Percentiles rank a stretch among this genome's conserved stretches.
phyloP scores from a whole-genome alignment of 306 rosid genomes.

The Sindora glabra region DNA sequence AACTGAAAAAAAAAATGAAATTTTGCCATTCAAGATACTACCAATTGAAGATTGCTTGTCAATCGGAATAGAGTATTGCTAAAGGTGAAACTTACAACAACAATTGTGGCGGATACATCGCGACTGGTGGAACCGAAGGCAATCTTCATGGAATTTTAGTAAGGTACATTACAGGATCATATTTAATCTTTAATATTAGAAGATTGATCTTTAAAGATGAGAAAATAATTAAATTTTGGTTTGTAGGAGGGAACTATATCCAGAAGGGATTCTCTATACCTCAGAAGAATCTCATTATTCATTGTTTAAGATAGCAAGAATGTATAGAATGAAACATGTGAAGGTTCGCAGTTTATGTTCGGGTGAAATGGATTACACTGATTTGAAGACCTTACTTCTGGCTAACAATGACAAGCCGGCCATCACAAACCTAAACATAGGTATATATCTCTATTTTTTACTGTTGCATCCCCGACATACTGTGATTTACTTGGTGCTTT shows the following conservation, averaged over 20 bases:
- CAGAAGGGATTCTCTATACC: constrained; percentile 58
- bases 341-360: constrained; percentile 46
- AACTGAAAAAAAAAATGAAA: no score
- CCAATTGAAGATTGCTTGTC: no score
- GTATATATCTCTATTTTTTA: no score
- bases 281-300: constrained; percentile 72
- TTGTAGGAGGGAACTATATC: constrained; percentile 60
- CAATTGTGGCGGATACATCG: constrained; percentile 68
- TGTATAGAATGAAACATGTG: constrained; percentile 67
- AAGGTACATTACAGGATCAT: no score
- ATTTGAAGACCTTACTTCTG: constrained; percentile 35
- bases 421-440: constrained; percentile 59
- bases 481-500: no score
- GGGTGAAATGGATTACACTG: constrained; percentile 58
- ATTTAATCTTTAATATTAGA: no score
- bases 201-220: no score
- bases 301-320: constrained; percentile 58
- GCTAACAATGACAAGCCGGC: constrained; percentile 60
- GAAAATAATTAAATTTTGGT: no score
- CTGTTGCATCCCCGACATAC: no score
- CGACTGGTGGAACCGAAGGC: constrained; percentile 72
- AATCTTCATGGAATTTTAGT: constrained; percentile 63
- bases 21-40: no score
- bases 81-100: no score
- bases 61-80: no score